Conservation (phyloP, 345 rosid genomes). For the Salix brachista region DNA sequence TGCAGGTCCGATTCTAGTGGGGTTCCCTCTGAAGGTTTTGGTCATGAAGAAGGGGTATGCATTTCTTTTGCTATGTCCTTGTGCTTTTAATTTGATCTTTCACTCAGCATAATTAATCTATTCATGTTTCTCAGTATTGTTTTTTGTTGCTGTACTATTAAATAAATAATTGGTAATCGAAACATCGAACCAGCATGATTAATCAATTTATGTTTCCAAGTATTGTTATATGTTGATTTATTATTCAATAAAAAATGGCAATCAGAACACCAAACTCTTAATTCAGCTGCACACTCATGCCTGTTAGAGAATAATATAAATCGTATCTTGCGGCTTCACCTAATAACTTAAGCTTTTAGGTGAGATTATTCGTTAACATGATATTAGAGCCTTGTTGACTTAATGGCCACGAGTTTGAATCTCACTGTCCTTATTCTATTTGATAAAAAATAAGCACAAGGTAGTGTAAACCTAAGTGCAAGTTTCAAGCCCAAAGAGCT, state of each 20-base stretch:
- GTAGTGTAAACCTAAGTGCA: no score
- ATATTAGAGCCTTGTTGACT: no score
- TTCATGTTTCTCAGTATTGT: background rate
- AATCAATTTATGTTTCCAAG: background rate
- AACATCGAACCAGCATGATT: background rate
- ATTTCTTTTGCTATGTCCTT: slow-evolving; percentile 8
- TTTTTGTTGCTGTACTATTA: background rate
- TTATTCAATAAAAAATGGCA: background rate
- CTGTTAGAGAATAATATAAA: no score
- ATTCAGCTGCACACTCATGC: background rate
- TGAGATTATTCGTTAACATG: no score
- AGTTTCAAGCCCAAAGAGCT: no score
- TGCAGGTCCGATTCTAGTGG: slow-evolving; percentile 83
- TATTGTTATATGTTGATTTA: background rate
- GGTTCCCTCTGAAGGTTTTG: slow-evolving; percentile 47
- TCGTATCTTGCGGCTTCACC: no score
- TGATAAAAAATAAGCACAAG: no score
- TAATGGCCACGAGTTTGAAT: no score
- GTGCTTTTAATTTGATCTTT: background rate
- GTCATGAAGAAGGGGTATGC: slow-evolving; percentile 54
- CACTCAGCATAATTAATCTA: no score
- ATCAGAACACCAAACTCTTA: background rate
- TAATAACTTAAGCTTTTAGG: no score
- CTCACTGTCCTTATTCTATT: no score
- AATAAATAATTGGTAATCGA: background rate